Base-by-base conservation (phyloP, 208 protist species). In the Willaertia magna region DNA sequence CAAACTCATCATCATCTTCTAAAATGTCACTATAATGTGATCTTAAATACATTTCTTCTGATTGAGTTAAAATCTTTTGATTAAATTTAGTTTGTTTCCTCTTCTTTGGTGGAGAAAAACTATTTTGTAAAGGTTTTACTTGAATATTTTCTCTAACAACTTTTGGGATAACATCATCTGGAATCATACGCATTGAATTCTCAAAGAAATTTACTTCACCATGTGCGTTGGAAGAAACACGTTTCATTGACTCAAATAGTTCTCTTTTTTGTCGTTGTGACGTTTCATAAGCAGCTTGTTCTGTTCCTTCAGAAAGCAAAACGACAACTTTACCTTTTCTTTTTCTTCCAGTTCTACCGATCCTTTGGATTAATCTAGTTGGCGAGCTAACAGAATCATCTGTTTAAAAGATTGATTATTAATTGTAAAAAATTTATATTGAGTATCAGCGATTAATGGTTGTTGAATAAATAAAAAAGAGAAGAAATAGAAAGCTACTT, bases 321-420 rank as follows among this genome's bases (percentile, higher is more conserved):
- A 26, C 20, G 18, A 74, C 44, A 47, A 34, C 48, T 7, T 59
- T 67, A 48, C 92, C 92, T 14, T 90, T 74, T 40, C 89, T 55
- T 44, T 93, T 94, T 84, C 93, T 88, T 20, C 93, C 93, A 12
- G 92, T 94, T 55, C 93, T 85, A 59, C 93, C 93, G 52, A 93
- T 91, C 43, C 93, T 49, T 82, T 95, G 93, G 4, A 93, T 88
- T 26, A 91, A 87, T 39, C 92, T 87, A 6, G 86, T 89, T 0
- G 88, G 61, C 14, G 92, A 93, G 44, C 86, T 42, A 26, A 87
- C 86, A 1, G 84, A 46, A 83, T 95, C 93, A 76, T 67, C 55
- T 67, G n/a, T n/a, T n/a, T n/a, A n/a, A n/a, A n/a, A n/a, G n/a
- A n/a, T n/a, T n/a, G n/a, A n/a, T n/a, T n/a, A n/a, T n/a, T n/a